Conservation (phyloP, 257 asterid species). For the Nicotiana benthamiana region DNA sequence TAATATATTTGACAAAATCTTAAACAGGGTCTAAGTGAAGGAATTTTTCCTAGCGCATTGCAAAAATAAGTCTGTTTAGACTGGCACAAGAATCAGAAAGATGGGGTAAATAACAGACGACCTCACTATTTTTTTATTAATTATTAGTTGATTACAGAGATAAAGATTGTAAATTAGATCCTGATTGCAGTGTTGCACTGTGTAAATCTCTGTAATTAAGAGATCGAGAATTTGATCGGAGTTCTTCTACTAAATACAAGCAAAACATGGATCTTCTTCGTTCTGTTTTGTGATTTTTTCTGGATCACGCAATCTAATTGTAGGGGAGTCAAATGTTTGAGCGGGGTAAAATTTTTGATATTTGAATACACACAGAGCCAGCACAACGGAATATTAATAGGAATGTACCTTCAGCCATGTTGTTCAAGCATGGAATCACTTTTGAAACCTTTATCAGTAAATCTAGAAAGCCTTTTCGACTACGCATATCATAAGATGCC, state of each 20-base stretch:
- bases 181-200: background rate
- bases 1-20: background rate
- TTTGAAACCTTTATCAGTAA: too few species aligned
- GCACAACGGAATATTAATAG: too few species aligned
- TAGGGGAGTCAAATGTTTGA: too few species aligned
- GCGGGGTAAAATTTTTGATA: too few species aligned
- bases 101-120: background rate
- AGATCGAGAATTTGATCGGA: background rate
- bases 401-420: too few species aligned
- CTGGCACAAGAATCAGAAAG: background rate
- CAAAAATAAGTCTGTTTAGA: too few species aligned
- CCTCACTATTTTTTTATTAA: background rate
- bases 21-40: background rate
- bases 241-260: background rate
- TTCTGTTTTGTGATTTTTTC: background rate
- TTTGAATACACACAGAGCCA: too few species aligned
- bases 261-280: background rate
- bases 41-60: background rate
- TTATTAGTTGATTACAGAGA: background rate
- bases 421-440: too few species aligned
- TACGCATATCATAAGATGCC: too few species aligned
- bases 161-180: background rate
- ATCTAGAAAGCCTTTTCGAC: rapidly evolving
- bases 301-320: background rate
- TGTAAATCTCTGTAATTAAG: background rate